Evolutionary conservation across 1,139 yeast species (phyloP), one percentile per base, ranked within the genome.

Genomic region (Taphrina confusa): DNA sequence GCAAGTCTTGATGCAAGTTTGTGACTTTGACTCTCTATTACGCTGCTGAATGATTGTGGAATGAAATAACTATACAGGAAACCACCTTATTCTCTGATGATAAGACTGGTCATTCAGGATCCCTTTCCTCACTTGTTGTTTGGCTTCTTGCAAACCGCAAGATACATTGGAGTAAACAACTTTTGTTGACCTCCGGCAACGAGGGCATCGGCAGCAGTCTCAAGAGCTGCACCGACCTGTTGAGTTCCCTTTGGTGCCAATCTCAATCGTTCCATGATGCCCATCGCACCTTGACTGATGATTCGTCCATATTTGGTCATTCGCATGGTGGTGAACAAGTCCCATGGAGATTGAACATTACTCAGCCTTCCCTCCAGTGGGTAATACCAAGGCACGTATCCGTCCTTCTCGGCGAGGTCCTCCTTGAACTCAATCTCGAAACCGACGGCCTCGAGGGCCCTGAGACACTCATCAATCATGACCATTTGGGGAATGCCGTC

Each of bases 401-500:
- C 97, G 65, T 82, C 83, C 64, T 77, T 76, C 66, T 83, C 89
- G 60, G 98, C 97, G 73, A 92, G 79, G 74, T 92, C 98, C 68
- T 79, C 78, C 74, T 84, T 82, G 72, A 80, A 81, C 69, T 81
- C 80, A 68, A 92, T 77, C 68, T 87, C 86, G 73, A 92, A 92
- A 14, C 99, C 99, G 66, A 89, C 97, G 60, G 80, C 80, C 73
- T 82, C 79, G 71, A 94, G 80, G 20, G 98, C 98, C 65, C 86
- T 76, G 72, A 83, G 85, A 49, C 98, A 97, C 69, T 89, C 97
- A 65, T 83, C 81, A 68, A 83, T 82, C 69, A 78, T 76, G 81
- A 82, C 90, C 98, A 92, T 92, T 78, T 92, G 91, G 73, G 98
- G 97, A 70, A 92, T 92, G 76, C 98, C 98, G 73, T 92, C 97